Conservation (phyloP, 2,329 filamentous ascomycete species). For the Phoma herbarum region DNA sequence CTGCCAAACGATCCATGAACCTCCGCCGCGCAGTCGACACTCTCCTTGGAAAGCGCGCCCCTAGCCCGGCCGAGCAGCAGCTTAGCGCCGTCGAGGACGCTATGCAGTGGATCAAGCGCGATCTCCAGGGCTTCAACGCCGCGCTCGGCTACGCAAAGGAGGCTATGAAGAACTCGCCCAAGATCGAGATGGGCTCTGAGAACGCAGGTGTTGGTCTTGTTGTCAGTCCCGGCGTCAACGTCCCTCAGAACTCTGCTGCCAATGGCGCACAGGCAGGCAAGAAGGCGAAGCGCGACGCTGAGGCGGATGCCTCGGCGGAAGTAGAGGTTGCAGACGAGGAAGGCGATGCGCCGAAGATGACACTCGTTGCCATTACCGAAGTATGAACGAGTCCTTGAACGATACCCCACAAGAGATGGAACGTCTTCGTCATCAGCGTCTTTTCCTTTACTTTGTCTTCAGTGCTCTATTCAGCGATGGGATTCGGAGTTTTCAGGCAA, state of each 20-base stretch:
- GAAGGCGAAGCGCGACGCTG: conserved; percentile 33
- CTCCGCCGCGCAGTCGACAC: conserved; percentile 40
- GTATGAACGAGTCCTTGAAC: conserved; percentile 33
- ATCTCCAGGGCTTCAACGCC: conserved; percentile 59
- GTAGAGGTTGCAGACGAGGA: conserved; percentile 46
- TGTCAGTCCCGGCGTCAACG: conserved; percentile 51
- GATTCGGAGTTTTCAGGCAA: conserved; percentile 8
- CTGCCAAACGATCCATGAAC: conserved; percentile 36
- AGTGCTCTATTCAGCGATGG: conserved; percentile 15
- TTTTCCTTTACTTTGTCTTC: conserved; percentile 16
- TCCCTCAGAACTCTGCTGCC: conserved; percentile 50
- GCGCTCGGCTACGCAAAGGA: conserved; percentile 59
- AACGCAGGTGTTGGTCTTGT: conserved; percentile 54
- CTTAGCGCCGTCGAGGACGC: conserved; percentile 46
- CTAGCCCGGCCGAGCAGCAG: conserved; percentile 32
- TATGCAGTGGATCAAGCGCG: conserved; percentile 56
- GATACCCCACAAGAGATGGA: conserved; percentile 4
- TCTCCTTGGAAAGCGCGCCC: conserved; percentile 40
- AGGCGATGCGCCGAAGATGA: conserved; percentile 49
- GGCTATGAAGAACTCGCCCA: conserved; percentile 58
- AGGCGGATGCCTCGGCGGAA: conserved; percentile 25
- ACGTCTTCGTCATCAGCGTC: neutral
- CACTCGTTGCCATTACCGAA: conserved; percentile 52
- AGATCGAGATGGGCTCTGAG: conserved; percentile 60
- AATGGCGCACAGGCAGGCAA: conserved; percentile 36